Percentiles rank a stretch among this genome's conserved stretches.
Conservation (phyloP, 768 basidiomycete genomes). For the Terana coerulea region DNA sequence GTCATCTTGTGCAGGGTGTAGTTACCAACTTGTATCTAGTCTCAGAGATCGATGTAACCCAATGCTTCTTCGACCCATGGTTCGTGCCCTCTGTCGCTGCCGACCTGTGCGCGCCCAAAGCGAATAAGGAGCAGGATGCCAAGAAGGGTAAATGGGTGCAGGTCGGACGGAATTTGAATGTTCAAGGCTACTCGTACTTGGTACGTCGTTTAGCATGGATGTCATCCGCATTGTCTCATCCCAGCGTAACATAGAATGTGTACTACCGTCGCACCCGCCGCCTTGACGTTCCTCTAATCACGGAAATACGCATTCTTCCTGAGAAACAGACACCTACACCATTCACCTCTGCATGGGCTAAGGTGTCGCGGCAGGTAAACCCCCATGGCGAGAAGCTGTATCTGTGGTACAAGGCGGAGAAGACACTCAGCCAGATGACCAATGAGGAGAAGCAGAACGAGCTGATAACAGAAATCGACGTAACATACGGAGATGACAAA, state of each 20-base stretch:
- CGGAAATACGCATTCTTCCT: conserved; percentile 63
- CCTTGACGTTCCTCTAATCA: conserved; percentile 76
- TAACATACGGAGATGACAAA: conserved; percentile 78
- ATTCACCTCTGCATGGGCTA: conserved; percentile 55
- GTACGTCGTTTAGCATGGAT: conserved; percentile 38
- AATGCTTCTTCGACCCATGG: conserved; percentile 63
- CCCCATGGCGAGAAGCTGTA: conserved; percentile 51
- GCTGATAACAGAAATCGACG: conserved; percentile 88
- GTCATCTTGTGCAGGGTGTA: background rate
- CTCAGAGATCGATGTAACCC: conserved; percentile 71
- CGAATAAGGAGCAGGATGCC: conserved; percentile 70
- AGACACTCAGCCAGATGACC: conserved; percentile 60
- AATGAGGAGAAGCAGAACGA: conserved; percentile 47
- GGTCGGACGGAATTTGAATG: conserved; percentile 77
- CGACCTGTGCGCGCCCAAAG: conserved; percentile 63
- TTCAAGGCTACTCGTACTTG: conserved; percentile 42
- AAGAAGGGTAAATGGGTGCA: conserved; percentile 87
- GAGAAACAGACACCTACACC: conserved; percentile 48
- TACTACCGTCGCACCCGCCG: conserved; percentile 86
- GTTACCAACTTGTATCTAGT: conserved; percentile 37
- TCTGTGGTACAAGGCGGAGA: conserved; percentile 77
- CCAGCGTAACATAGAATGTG: conserved; percentile 43
- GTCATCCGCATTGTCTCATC: background rate
- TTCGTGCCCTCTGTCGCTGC: conserved; percentile 32
- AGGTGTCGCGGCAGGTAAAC: conserved; percentile 37